Evolutionary conservation across 352 stramenopile genomes (phyloP), one percentile per base, ranked within the genome.

Genomic region (Globisporangium nunn): DNA sequence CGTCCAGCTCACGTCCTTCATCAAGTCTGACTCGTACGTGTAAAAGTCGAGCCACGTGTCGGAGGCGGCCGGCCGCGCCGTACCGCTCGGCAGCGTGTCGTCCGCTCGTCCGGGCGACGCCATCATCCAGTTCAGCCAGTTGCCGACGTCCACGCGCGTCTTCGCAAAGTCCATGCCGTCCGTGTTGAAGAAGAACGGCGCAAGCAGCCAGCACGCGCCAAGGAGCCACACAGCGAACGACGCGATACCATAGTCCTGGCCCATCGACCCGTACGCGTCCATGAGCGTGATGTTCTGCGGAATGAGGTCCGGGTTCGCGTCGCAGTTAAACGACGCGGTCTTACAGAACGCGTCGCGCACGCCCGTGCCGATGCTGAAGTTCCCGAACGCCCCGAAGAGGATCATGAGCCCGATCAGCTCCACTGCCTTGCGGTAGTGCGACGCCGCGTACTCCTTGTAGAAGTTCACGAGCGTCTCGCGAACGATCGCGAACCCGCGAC

Each of bases 151-250:
- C 14, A 88, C 84, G 40, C 72, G 75, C 2, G 81, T 94, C 71
- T 95, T 95, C 4, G 75, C 70, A 49, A 93, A 95, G 54, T 95
- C 86, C 52, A 95, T 71, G 2, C 84, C 83, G 52, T 92, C 82
- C 31, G 86, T 93, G 62, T 94, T 94, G 71, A 91, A 94, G 52
- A 95, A 74, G 63, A 95, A 94, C 4, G 86, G 86, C 1, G 84
- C 81, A 37, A 90, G 64, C 28, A 94, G 62, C 84, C 84, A 95
- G 50, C 76, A 90, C 10, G 72, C 68, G 6, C 82, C 82, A 8
- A 95, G 78, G 23, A 94, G 53, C 84, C 84, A 94, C 31, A 95
- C 82, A 5, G 86, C 81, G 59, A 94, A 95, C n/a, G 86, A 94
- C 43, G 82, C 81, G 30, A 94, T 82, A 4, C 86, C 84, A 28